A percentile compares a stretch with the other conserved stretches of the same genome.
These are phyloP conservation scores for Diutina neorugosa DNA, from an alignment of 1,139 yeast genomes.

Conservation along the genomic window DNA sequence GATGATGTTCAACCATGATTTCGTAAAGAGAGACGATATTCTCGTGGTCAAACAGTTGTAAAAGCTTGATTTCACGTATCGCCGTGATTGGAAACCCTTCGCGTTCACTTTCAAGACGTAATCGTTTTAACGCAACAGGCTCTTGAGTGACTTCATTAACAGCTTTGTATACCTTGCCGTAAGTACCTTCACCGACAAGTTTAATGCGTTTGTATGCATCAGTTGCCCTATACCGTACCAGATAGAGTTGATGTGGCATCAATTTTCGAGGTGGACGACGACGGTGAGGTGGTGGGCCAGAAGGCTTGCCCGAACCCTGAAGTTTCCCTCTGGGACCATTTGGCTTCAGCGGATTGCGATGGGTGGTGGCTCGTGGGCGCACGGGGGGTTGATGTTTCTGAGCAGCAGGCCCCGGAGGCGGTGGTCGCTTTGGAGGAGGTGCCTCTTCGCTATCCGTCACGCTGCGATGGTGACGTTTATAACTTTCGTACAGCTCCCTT, in stretches of 20 bases:
- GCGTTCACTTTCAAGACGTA: conserved; percentile 74
- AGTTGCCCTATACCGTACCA: conserved; percentile 15
- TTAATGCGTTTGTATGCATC: conserved; percentile 28
- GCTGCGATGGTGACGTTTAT: background rate
- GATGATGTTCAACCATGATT: conserved; percentile 78
- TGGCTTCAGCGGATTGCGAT: background rate
- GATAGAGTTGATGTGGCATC: conserved; percentile 20
- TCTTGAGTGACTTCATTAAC: conserved; percentile 53
- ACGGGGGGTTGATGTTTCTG: background rate
- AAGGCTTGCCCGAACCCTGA: background rate
- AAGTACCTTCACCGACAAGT: conserved; percentile 42
- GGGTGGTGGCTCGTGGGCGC: background rate
- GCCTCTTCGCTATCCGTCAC: background rate
- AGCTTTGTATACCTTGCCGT: conserved; percentile 44
- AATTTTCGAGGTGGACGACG: conserved; percentile 7
- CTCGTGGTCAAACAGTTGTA: conserved; percentile 78
- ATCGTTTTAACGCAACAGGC: conserved; percentile 70
- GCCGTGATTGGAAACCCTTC: conserved; percentile 98
- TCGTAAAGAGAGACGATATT: conserved; percentile 75
- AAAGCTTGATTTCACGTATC: conserved; percentile 74
- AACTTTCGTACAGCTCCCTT: conserved; percentile 1
- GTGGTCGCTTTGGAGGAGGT: background rate
- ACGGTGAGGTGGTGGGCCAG: background rate
- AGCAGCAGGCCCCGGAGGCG: background rate
- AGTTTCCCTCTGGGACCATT: background rate